phyloP scores from a whole-genome alignment of 1,139 yeast species.

The Sugiyamaella grinbergsii region DNA sequence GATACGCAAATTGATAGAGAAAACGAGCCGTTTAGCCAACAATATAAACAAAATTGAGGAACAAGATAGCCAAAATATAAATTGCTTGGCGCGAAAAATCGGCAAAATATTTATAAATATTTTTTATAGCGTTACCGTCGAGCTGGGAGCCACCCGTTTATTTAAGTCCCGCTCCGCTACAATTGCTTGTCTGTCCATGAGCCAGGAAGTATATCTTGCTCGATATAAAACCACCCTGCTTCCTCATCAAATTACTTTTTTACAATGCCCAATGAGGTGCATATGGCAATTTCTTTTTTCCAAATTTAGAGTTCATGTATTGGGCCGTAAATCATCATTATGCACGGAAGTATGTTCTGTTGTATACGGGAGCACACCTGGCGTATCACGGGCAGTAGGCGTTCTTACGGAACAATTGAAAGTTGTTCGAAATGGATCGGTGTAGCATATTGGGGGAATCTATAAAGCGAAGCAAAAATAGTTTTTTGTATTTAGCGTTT shows the following conservation, averaged over 20 bases:
- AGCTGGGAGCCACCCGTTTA: slow-evolving; percentile 11
- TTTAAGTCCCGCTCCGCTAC: slow-evolving; percentile 7
- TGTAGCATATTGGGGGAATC: too few species aligned
- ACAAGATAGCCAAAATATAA: not conserved
- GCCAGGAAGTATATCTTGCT: slow-evolving; percentile 1
- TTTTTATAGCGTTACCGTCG: not conserved
- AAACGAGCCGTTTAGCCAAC: too few species aligned
- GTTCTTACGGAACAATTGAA: too few species aligned
- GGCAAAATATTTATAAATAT: not conserved
- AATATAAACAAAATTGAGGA: too few species aligned
- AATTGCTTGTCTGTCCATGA: not conserved
- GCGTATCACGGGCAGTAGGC: too few species aligned
- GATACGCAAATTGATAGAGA: too few species aligned
- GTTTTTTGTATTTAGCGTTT: too few species aligned
- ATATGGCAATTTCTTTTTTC: slow-evolving; percentile 6
- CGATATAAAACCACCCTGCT: slow-evolving; percentile 1
- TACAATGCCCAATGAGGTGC: slow-evolving; percentile 12
- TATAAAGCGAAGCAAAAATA: too few species aligned
- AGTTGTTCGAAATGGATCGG: too few species aligned
- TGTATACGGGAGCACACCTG: too few species aligned
- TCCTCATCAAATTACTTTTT: slow-evolving; percentile 14
- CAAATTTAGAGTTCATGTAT: slow-evolving; percentile 10
- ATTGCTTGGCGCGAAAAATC: too few species aligned
- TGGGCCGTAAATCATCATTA: slow-evolving; percentile 9
- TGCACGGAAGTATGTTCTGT: slow-evolving; percentile 10